phyloP scores from a whole-genome alignment of 139 green algal species.

The Monoraphidium neglectum region DNA sequence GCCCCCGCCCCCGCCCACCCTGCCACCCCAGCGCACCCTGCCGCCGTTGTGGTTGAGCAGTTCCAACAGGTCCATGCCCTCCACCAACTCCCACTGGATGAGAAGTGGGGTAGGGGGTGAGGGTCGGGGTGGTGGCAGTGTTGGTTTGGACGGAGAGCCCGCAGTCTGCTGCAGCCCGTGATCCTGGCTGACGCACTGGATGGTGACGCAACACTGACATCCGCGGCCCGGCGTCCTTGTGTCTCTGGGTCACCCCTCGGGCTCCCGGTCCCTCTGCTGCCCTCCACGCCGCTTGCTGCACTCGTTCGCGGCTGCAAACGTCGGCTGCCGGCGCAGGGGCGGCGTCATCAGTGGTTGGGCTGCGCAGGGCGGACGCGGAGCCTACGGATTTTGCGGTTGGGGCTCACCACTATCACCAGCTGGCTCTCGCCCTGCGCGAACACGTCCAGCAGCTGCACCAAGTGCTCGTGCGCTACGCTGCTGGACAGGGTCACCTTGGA shows the following conservation, averaged over 20 bases:
- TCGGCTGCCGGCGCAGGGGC: too few species aligned
- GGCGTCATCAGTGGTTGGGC: too few species aligned
- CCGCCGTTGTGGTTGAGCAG: slow-evolving; percentile 77
- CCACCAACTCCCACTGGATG: slow-evolving; percentile 79
- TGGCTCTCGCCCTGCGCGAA: slow-evolving; percentile 2
- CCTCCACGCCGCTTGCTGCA: too few species aligned
- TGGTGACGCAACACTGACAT: too few species aligned
- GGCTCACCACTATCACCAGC: neutral
- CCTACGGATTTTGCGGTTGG: too few species aligned
- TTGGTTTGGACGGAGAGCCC: neutral
- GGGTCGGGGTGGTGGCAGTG: neutral
- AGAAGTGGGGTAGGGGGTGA: neutral
- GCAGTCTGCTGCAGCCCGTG: too few species aligned
- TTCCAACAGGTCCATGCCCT: slow-evolving; percentile 83
- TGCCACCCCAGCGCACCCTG: slow-evolving; percentile 56
- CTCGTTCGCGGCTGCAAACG: too few species aligned
- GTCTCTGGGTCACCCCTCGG: too few species aligned
- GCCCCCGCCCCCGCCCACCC: neutral
- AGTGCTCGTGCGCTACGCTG: slow-evolving; percentile 27
- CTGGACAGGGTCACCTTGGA: slow-evolving; percentile 22
- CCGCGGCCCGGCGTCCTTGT: too few species aligned
- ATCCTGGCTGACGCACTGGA: too few species aligned
- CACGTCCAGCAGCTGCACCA: slow-evolving; percentile 31
- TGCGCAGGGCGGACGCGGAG: too few species aligned
- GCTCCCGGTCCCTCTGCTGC: too few species aligned